Conservation (phyloP, 495 filamentous ascomycete species). For the Neurospora sp. region DNA sequence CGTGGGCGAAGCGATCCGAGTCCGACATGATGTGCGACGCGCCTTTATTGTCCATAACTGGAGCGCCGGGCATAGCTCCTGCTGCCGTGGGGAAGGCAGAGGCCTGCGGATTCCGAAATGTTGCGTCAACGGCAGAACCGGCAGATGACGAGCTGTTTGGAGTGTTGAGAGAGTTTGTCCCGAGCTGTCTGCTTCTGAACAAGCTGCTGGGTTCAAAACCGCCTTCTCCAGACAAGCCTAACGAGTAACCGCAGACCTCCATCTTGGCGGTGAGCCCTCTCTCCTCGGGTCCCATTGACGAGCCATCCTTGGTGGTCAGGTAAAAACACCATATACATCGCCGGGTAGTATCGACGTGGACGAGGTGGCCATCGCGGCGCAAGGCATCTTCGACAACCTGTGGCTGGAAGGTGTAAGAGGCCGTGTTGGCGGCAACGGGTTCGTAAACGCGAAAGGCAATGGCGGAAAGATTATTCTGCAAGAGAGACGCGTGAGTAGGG, state of each 20-base stretch:
- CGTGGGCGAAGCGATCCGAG: constrained; percentile 17
- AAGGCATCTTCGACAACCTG: constrained; percentile 36
- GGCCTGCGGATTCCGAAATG: constrained; percentile 18
- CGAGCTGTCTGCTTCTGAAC: constrained; percentile 27
- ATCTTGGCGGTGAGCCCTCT: constrained; percentile 22
- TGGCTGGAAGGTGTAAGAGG: constrained; percentile 29
- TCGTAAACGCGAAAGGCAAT: constrained; percentile 40
- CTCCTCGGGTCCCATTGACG: constrained; percentile 13
- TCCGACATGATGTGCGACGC: constrained; percentile 9
- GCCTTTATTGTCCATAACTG: constrained; percentile 22
- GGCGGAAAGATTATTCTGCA: constrained; percentile 37
- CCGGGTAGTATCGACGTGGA: constrained; percentile 36
- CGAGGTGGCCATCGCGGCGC: constrained; percentile 40
- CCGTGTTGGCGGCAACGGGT: constrained; percentile 26
- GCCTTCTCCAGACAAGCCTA: constrained; percentile 35
- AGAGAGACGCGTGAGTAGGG: constrained; percentile 9
- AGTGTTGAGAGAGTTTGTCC: constrained; percentile 30
- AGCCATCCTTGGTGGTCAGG: constrained; percentile 23
- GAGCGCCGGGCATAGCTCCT: background rate
- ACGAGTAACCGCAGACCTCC: constrained; percentile 28
- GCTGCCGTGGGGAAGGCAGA: constrained; percentile 4
- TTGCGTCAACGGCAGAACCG: constrained; percentile 31
- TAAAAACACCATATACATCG: constrained; percentile 44
- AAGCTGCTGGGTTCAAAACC: constrained; percentile 36
- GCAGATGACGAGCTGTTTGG: constrained; percentile 40